These are phyloP conservation scores for Paramecium tetraurelia DNA, from an alignment of 73 alveolate species.

Conservation along the genomic window DNA sequence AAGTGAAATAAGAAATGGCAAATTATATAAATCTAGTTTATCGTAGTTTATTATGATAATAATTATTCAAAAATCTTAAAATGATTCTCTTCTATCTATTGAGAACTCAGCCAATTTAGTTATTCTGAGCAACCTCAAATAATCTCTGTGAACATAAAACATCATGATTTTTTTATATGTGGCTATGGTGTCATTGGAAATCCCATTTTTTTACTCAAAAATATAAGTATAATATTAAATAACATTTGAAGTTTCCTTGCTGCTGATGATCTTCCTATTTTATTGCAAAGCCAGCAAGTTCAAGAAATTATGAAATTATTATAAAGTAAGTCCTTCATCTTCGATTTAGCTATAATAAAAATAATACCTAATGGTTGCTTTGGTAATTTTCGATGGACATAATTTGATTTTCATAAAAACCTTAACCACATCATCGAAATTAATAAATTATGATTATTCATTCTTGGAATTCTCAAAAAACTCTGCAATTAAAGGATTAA, in stretches of 20 bases:
- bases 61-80: background rate
- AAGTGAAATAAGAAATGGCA: background rate
- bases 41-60: background rate
- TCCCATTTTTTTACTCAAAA: background rate
- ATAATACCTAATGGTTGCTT: background rate
- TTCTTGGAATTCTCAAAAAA: background rate
- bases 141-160: background rate
- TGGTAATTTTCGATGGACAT: constrained; percentile 16
- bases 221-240: background rate
- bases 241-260: background rate
- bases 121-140: background rate
- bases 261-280: background rate
- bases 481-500: background rate
- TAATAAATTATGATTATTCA: background rate
- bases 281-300: background rate
- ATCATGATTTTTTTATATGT: background rate
- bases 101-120: background rate
- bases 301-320: background rate
- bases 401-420: background rate
- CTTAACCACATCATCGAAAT: background rate
- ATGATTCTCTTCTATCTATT: background rate
- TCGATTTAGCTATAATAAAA: background rate
- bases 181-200: background rate
- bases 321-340: background rate
- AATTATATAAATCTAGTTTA: constrained; percentile 24